Conservation (phyloP, 352 stramenopile species). For the Phytophthora tubulina region DNA sequence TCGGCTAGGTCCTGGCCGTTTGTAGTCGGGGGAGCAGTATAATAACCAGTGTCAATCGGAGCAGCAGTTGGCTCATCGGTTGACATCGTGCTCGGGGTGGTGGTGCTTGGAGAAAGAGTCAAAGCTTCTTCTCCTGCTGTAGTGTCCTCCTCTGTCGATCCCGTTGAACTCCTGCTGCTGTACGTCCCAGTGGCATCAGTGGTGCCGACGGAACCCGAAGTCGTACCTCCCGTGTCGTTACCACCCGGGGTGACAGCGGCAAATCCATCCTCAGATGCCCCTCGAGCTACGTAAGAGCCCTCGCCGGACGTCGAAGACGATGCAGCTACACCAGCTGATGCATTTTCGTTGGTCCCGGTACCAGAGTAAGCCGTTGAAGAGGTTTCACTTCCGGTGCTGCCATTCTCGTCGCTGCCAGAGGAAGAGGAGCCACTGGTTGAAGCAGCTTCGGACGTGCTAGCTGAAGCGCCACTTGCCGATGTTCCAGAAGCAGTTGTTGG, state of each 20-base stretch:
- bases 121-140: constrained; percentile 14
- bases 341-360: constrained; percentile 10
- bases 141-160: constrained; percentile 15
- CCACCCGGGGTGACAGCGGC: background rate
- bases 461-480: background rate
- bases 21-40: constrained; percentile 21
- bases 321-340: constrained; percentile 1
- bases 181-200: constrained; percentile 20
- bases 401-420: background rate
- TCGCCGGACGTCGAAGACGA: constrained; percentile 2
- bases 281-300: constrained; percentile 16
- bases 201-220: constrained; percentile 8
- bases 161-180: constrained; percentile 13
- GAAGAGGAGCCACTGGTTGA: constrained; percentile 9
- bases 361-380: constrained; percentile 1
- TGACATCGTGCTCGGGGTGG: background rate
- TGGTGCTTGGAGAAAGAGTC: constrained; percentile 14
- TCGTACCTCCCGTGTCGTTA: background rate
- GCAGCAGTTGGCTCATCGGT: constrained; percentile 8
- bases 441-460: constrained; percentile 10
- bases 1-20: constrained; percentile 21
- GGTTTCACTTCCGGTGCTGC: constrained; percentile 3
- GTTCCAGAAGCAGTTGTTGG: background rate
- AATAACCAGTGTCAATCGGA: constrained; percentile 24
- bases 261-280: constrained; percentile 1